Base-by-base conservation (phyloP, 176 grass and related monocot species). In the Phyllostachys edulis region DNA sequence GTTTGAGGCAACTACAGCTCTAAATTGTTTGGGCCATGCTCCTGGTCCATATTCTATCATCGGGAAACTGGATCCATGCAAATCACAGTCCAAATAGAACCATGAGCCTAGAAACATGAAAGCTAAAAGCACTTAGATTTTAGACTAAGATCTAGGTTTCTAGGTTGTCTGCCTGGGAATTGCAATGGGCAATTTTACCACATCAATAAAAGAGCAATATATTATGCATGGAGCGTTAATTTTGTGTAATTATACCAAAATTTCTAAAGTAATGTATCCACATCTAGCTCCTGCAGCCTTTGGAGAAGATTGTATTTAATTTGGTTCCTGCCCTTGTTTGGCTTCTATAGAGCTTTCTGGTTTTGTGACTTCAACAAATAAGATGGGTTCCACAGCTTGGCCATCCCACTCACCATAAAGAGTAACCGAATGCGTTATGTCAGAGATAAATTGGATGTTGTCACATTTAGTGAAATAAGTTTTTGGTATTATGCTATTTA, bases 281-380 rank as follows among this genome's bases (percentile, higher is more conserved):
- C 3, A 8, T 16, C n/a, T 78, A 38, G 49, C 32, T 39, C 49
- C 37, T 61, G 52, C 39, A 71, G 9, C 38, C 26, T 23, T 73
- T 73, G 12, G 38, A 63, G 40, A 41, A 45, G 18, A 82, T 54
- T 73, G 26, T 36, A 34, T 73, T 73, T 51, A 7, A 18, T 70
- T 45, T 70, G 24, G 24, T 51, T 51, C 45, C n/a, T 49, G 16
- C 16, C 16, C 67, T 21, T 44, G 38, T 66, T 8, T 9, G 9
- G 4, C 67, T n/a, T 68, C 38, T 15, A 24, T 27, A 20, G 51
- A 44, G 23, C 36, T 40, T 38, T 1, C 15, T 55, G 38, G 4
- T 80, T 57, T 26, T 61, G 73, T 80, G 18, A 34, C 78, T 67
- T 59, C 52, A 76, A 7, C 73, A 76, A 23, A 23, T 76, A 76